Evolutionary conservation across 2,329 filamentous ascomycete genomes (phyloP), one percentile per base, ranked within the genome.

Genomic region (Pestalotiopsis sp.): DNA sequence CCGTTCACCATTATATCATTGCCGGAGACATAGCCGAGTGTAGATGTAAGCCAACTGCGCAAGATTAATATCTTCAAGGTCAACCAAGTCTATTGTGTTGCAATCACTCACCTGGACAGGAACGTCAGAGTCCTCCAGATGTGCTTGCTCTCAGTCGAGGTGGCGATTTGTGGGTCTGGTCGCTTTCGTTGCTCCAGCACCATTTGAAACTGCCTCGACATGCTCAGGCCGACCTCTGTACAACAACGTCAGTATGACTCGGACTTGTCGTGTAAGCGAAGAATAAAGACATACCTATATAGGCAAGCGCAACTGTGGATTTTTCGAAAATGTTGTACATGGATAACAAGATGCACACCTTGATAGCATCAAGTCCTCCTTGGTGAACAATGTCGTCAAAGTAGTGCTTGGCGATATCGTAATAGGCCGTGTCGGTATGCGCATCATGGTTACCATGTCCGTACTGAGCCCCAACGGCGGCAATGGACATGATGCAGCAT

Each of bases 291-390:
- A 61, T 41, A 77, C 76, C 76, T n/a, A 76, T 69, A 69, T 76
- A 78, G 2, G 73, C 72, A n/a, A 78, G 69, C 2, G 77, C 74
- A 14, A 76, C 72, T 0, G 73, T 76, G 3, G 76, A 71, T 38
- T 76, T 77, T 65, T 70, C 71, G 71, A 79, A 70, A 5, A 79
- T 68, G 65, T 79, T 79, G 69, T 74, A 78, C 72, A 79, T 70
- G 38, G 77, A 74, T 27, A 78, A 70, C 56, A 80, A 61, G 0
- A 73, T 72, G 12, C 76, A 77, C 3, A 79, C 70, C 61, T 77
- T 77, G 68, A 78, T 74, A 3, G 77, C 76, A 2, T 76, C 73
- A 1, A 78, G 64, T 0, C 76, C 75, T 1, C 70, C 65, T 27
- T 70, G 63, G 14, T 78, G 76, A 4, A 78, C 61, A 5, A 75